Percentiles rank a stretch among this genome's conserved stretches.
Evolutionary conservation across 768 basidiomycete genomes (phyloP).

Genomic region (Suillus tomentosus): DNA sequence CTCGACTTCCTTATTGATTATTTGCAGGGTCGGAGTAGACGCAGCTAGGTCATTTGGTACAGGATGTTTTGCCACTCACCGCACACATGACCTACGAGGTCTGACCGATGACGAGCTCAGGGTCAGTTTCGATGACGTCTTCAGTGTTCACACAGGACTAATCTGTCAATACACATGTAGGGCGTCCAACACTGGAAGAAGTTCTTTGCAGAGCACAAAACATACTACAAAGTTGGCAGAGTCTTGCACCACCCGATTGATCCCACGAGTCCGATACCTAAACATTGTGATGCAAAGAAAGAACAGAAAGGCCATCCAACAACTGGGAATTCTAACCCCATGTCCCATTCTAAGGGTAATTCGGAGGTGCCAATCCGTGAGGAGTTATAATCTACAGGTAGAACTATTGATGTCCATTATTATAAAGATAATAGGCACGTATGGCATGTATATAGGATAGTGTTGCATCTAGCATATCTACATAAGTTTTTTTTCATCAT

Average conservation of each 20-base stretch:
- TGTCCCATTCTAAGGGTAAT: constrained; percentile 16
- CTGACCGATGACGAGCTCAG: constrained; percentile 68
- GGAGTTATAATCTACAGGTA: constrained; percentile 33
- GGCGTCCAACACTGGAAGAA: constrained; percentile 85
- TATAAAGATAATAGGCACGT: constrained; percentile 23
- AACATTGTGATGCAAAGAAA: constrained; percentile 72
- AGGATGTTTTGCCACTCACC: constrained; percentile 89
- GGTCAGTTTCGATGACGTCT: constrained; percentile 43
- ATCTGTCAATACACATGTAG: constrained; percentile 39
- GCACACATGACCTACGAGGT: constrained; percentile 89
- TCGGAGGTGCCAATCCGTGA: constrained; percentile 20
- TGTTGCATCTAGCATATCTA: not conserved
- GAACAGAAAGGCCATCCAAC: constrained; percentile 31
- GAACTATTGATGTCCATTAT: constrained; percentile 17
- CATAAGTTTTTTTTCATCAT: not conserved
- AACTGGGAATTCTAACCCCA: constrained; percentile 30
- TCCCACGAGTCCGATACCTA: constrained; percentile 70
- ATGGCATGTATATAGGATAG: constrained; percentile 23
- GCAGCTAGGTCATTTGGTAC: constrained; percentile 93
- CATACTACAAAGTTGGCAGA: constrained; percentile 76
- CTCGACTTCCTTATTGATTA: constrained; percentile 17
- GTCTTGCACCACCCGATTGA: constrained; percentile 79
- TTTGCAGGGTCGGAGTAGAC: constrained; percentile 74
- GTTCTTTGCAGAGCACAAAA: constrained; percentile 82
- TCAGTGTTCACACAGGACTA: constrained; percentile 3